Evolutionary conservation across 2,329 filamentous ascomycete species (phyloP), one percentile per base, ranked within the genome.

Genomic region (Penicillium italicum): DNA sequence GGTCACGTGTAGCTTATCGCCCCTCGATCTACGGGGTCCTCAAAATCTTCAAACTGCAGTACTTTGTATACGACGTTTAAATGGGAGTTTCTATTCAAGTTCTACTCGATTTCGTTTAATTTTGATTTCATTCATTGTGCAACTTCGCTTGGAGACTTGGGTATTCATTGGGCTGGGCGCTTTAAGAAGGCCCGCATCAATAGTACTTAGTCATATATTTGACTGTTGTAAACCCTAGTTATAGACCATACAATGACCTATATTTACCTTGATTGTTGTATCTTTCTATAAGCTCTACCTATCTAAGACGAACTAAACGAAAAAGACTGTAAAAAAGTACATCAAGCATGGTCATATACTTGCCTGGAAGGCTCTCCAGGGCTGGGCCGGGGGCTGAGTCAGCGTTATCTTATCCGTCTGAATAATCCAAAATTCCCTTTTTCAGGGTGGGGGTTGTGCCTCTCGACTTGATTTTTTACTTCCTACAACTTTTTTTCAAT

Each of bases 341-440:
- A 28, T 28, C 22, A 26, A 42, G 11, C 45, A 37, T 14, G 5
- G 20, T 12, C 22, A 44, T 34, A 41, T 41, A 52, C 34, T 46
- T 30, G 9, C n/a, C 3, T 26, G 3, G 7, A 22, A 7, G 18
- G 28, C 28, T 11, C 28, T n/a, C n/a, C n/a, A n/a, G n/a, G n/a
- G n/a, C n/a, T n/a, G n/a, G n/a, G n/a, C n/a, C n/a, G n/a, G 47
- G 53, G 53, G 53, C 53, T 66, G 53, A 66, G 56, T 66, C 56
- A 66, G 49, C 63, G 56, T 62, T 67, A 69, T 69, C 67, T 69
- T 69, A 69, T 69, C 67, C 64, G 61, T 58, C 62, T 60, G 57
- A 64, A 61, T 63, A 64, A 65, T 62, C 59, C 57, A 59, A 65
- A 64, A 65, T 63, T 64, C 59, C 56, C 58, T 61, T 66, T 58